Evolutionary conservation across 1,284 basidiomycete genomes (phyloP).

Genomic region (Cerioporus squamosus): DNA sequence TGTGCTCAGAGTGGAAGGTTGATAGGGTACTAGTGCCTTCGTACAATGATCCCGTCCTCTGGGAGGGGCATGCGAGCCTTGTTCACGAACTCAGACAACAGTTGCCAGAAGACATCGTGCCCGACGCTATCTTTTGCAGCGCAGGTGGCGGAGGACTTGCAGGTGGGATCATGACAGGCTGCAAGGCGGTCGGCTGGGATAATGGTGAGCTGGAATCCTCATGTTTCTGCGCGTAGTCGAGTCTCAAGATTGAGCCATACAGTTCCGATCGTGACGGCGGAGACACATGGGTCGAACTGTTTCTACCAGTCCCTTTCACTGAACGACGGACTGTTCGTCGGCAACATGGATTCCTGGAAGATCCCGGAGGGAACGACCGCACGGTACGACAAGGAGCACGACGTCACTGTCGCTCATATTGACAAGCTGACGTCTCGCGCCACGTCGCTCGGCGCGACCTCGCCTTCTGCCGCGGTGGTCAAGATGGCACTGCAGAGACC

Average conservation of each 20-base stretch:
- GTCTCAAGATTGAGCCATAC: background rate
- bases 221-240: background rate
- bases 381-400: constrained; percentile 42
- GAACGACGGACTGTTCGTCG: constrained; percentile 47
- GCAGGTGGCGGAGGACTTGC: constrained; percentile 76
- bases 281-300: constrained; percentile 73
- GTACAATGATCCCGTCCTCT: constrained; percentile 68
- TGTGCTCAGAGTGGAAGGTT: background rate
- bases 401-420: constrained; percentile 60
- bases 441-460: constrained; percentile 71
- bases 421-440: constrained; percentile 62
- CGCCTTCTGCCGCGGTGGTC: constrained; percentile 61
- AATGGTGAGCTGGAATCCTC: constrained; percentile 46
- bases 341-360: constrained; percentile 1
- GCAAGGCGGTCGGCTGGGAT: constrained; percentile 63
- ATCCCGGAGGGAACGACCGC: constrained; percentile 36
- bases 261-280: constrained; percentile 70
- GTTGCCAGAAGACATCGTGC: constrained; percentile 46
- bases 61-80: constrained; percentile 78
- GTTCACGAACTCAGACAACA: constrained; percentile 63
- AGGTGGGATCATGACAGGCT: constrained; percentile 70
- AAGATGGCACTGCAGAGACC: constrained; percentile 62
- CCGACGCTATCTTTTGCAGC: constrained; percentile 76
- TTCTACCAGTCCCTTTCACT: constrained; percentile 73
- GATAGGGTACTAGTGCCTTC: constrained; percentile 66